Conservation (phyloP, 2,329 filamentous ascomycete species). For the Microdochium paspali region DNA sequence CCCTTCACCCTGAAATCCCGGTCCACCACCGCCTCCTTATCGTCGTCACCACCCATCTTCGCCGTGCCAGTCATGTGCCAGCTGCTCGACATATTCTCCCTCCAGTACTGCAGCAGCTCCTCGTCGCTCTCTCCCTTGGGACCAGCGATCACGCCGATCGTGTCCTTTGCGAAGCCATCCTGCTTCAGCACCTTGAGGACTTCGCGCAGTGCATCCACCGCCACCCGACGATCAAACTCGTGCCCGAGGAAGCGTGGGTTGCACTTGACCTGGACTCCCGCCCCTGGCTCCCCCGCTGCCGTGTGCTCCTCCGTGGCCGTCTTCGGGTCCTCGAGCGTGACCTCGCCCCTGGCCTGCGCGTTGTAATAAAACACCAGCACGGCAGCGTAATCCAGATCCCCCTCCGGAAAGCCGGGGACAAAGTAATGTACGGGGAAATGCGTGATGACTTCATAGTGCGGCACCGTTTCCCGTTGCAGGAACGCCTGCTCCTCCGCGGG, state of each 20-base stretch:
- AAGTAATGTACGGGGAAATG: constrained; percentile 34
- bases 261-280: constrained; percentile 35
- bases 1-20: constrained; percentile 36
- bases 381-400: constrained; percentile 29
- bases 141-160: constrained; percentile 26
- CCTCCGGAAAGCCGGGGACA: constrained; percentile 24
- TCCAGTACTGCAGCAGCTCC: constrained; percentile 38
- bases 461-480: constrained; percentile 39
- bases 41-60: constrained; percentile 38
- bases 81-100: constrained; percentile 30
- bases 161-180: constrained; percentile 34
- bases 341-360: constrained; percentile 39
- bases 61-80: constrained; percentile 49
- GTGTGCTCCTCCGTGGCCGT: constrained; percentile 15
- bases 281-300: too few relatives aligned
- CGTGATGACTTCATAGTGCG: constrained; percentile 27
- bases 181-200: constrained; percentile 25
- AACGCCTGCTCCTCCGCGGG: constrained; percentile 30
- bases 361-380: constrained; percentile 41
- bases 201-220: constrained; percentile 39
- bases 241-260: constrained; percentile 42
- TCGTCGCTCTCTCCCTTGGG: constrained; percentile 40
- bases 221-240: constrained; percentile 41
- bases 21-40: constrained; percentile 26
- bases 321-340: constrained; percentile 42